phyloP scores from a whole-genome alignment of 2,329 filamentous ascomycete species.

The Aspergillus pseudoterreus region DNA sequence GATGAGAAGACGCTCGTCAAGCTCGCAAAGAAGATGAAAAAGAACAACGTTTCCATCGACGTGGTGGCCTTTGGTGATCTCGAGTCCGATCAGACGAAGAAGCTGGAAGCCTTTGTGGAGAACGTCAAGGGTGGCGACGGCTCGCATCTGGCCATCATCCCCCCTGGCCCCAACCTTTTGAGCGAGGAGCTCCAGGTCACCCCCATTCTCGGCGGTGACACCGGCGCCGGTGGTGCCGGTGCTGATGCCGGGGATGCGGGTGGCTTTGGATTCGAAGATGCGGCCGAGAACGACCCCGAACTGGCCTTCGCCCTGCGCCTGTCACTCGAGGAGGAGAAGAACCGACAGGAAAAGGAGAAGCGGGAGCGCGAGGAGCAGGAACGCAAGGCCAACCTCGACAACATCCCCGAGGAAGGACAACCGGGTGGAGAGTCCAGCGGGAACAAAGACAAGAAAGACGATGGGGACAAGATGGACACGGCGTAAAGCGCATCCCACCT shows the following conservation, averaged over 20 bases:
- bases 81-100: slow-evolving; percentile 81
- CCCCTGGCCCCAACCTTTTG: slow-evolving; percentile 84
- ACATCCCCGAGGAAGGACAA: slow-evolving; percentile 73
- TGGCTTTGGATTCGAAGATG: slow-evolving; percentile 74
- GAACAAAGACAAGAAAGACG: slow-evolving; percentile 51
- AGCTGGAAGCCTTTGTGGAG: slow-evolving; percentile 90
- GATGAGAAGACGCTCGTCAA: slow-evolving; percentile 84
- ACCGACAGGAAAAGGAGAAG: slow-evolving; percentile 80
- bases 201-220: slow-evolving; percentile 84
- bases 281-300: slow-evolving; percentile 79
- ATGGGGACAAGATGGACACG: slow-evolving; percentile 84
- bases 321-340: slow-evolving; percentile 98
- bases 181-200: slow-evolving; percentile 88
- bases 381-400: slow-evolving; percentile 72
- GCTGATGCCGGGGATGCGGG: slow-evolving; percentile 54
- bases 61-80: slow-evolving; percentile 94
- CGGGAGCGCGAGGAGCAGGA: slow-evolving; percentile 69
- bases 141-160: slow-evolving; percentile 85
- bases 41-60: slow-evolving; percentile 89
- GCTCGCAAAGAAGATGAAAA: slow-evolving; percentile 98
- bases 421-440: slow-evolving; percentile 64
- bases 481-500: slow-evolving; percentile 52
- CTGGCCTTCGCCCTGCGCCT: slow-evolving; percentile 90
- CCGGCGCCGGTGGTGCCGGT: slow-evolving; percentile 48
- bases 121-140: slow-evolving; percentile 88